Percentiles rank a stretch among this genome's conserved stretches.
phyloP scores from a whole-genome alignment of 2,329 filamentous ascomycete species.

The Colletotrichum sp. region DNA sequence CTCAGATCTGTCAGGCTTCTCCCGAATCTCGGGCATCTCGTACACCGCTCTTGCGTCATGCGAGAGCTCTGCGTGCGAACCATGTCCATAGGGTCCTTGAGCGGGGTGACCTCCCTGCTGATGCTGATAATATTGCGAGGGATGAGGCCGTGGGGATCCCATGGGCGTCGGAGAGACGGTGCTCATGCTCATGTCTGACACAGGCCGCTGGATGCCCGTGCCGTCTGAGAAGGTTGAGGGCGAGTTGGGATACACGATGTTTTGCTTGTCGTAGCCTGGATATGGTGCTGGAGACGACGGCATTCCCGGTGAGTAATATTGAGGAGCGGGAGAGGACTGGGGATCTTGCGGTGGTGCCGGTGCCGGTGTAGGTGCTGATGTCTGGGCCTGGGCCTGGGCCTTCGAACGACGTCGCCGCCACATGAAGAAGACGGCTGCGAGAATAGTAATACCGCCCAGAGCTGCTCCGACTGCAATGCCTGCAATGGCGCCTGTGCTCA shows the following conservation, averaged over 20 bases:
- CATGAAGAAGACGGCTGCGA: background rate
- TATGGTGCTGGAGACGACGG: background rate
- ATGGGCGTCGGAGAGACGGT: background rate
- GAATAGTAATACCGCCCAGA: background rate
- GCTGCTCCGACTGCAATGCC: background rate
- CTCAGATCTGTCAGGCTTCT: background rate
- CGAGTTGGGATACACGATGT: background rate
- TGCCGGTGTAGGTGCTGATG: background rate
- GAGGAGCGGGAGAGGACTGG: background rate
- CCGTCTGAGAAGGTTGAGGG: background rate
- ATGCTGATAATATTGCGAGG: background rate
- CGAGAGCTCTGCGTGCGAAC: background rate
- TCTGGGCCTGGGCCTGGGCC: no score
- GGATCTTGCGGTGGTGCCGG: background rate
- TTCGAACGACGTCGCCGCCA: background rate
- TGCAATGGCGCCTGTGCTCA: background rate
- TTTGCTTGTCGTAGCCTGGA: background rate
- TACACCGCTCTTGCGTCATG: background rate
- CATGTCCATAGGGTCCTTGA: background rate
- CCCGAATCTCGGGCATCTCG: conserved; percentile 8
- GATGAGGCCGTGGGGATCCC: background rate
- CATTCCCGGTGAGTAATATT: background rate
- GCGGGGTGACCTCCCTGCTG: background rate
- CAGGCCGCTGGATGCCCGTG: background rate
- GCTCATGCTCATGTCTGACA: background rate